Percentiles rank a stretch among this genome's conserved stretches.
Evolutionary conservation across 2,329 filamentous ascomycete species (phyloP).

Genomic region (Ophiognomonia clavigignenti-juglandacearum): DNA sequence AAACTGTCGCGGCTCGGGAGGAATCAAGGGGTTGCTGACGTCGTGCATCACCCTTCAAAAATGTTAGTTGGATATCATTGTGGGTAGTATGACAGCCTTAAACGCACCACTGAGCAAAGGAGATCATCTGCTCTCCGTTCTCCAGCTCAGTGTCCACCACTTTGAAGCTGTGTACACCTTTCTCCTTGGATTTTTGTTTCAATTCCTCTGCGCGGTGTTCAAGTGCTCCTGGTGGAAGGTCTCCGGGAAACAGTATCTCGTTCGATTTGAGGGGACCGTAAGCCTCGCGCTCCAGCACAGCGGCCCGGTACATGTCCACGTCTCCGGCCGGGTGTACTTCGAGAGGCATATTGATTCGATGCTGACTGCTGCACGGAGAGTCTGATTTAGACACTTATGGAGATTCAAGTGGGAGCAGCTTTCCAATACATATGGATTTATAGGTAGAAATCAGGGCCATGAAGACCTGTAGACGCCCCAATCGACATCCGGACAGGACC

Average conservation of each 20-base stretch:
- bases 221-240: constrained; percentile 8
- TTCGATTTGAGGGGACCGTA: constrained; percentile 29
- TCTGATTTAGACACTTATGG: not conserved
- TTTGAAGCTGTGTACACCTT: constrained; percentile 25
- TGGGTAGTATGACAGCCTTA: not conserved
- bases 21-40: constrained; percentile 18
- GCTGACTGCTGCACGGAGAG: not conserved
- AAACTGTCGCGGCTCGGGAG: constrained; percentile 16
- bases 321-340: constrained; percentile 28
- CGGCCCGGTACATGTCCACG: constrained; percentile 30
- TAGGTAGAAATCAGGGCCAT: too few species aligned
- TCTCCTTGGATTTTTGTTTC: constrained; percentile 18
- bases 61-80: not conserved
- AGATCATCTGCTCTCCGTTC: constrained; percentile 22
- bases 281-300: constrained; percentile 32
- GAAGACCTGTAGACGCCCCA: too few species aligned
- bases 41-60: constrained; percentile 5
- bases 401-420: not conserved
- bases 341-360: constrained; percentile 30
- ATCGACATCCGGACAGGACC: too few species aligned
- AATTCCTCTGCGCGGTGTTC: constrained; percentile 11
- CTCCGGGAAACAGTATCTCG: constrained; percentile 25
- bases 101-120: constrained; percentile 28
- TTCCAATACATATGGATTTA: too few species aligned
- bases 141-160: constrained; percentile 28